These are phyloP conservation scores for Saccharomycopsis sp. DNA, from an alignment of 805 yeast genomes.

Conservation along the genomic window DNA sequence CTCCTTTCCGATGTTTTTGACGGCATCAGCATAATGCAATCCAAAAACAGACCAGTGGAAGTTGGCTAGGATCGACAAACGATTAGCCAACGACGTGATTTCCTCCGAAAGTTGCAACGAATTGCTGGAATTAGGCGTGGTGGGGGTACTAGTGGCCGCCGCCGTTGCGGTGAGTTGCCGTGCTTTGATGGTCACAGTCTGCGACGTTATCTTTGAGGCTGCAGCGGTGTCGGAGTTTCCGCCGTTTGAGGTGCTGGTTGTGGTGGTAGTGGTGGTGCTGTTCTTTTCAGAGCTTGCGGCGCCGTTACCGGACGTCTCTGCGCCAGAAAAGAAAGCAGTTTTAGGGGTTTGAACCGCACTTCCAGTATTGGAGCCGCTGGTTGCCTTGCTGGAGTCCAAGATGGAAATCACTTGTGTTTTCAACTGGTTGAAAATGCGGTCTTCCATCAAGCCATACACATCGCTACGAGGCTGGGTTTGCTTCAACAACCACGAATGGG, in stretches of 20 bases:
- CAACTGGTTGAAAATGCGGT: conserved; percentile 50
- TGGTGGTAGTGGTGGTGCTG: conserved; percentile 16
- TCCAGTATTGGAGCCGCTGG: conserved; percentile 8
- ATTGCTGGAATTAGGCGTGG: conserved; percentile 22
- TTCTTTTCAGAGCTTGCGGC: conserved; percentile 7
- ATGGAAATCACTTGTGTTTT: conserved; percentile 28
- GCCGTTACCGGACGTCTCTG: background rate
- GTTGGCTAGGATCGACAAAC: conserved; percentile 58
- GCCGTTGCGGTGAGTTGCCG: conserved; percentile 2
- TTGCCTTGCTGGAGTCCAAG: conserved; percentile 25
- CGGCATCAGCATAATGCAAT: conserved; percentile 47
- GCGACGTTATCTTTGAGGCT: conserved; percentile 20
- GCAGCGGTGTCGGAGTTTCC: conserved; percentile 13
- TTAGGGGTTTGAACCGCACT: conserved; percentile 24
- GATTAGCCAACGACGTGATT: conserved; percentile 48
- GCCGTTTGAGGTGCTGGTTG: conserved; percentile 20
- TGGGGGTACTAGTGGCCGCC: conserved; percentile 8
- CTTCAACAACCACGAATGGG: conserved; percentile 72
- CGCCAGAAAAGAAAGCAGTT: conserved; percentile 8
- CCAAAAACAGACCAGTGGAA: conserved; percentile 86
- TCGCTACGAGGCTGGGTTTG: conserved; percentile 81
- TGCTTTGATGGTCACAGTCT: background rate
- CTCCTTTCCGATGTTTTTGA: conserved; percentile 28
- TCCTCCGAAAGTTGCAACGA: conserved; percentile 38
- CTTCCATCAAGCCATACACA: conserved; percentile 71